Evolutionary conservation across 2,329 filamentous ascomycete genomes (phyloP).

Genomic region (Cadophora sp.): DNA sequence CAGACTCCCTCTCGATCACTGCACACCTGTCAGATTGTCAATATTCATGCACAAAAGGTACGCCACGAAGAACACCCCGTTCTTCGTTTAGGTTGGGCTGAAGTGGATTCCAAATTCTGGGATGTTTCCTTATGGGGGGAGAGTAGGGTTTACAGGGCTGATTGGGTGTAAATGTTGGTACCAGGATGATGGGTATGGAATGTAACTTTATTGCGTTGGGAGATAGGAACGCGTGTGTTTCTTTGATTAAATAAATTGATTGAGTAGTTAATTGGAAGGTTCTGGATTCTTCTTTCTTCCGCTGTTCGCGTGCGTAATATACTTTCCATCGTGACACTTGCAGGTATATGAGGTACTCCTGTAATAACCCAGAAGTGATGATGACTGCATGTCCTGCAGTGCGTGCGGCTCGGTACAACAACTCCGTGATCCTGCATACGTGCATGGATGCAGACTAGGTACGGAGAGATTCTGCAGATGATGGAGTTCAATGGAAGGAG

Average conservation of each 20-base stretch:
- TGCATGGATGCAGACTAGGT: neutral
- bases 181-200: neutral
- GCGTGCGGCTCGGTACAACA: neutral
- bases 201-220: neutral
- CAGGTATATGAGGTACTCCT: no score
- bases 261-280: neutral
- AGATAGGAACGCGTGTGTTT: neutral
- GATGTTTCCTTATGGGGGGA: neutral
- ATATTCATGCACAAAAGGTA: slow-evolving; percentile 1
- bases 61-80: neutral
- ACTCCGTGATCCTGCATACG: neutral
- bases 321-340: neutral
- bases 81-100: neutral
- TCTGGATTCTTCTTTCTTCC: neutral
- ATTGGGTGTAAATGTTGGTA: neutral
- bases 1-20: neutral
- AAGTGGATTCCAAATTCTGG: neutral
- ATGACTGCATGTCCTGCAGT: slow-evolving; percentile 13
- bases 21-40: slow-evolving; percentile 4
- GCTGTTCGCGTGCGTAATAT: neutral
- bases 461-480: neutral
- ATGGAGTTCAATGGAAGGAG: neutral
- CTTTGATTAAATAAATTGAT: neutral
- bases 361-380: neutral
- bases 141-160: neutral